phyloP scores from a whole-genome alignment of 345 rosid genomes.

The Toxicodendron radicans region DNA sequence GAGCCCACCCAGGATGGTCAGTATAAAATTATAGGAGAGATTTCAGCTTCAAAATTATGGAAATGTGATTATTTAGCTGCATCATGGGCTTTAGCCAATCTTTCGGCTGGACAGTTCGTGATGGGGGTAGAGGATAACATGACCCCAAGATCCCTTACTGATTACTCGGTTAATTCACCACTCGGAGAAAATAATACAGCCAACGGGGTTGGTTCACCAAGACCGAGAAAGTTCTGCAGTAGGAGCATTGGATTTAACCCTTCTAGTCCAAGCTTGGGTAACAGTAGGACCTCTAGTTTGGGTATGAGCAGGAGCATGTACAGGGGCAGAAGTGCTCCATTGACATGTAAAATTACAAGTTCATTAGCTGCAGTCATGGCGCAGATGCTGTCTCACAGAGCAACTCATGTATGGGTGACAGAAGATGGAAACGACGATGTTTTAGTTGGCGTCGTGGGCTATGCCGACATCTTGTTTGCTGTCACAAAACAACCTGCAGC shows the following conservation, averaged over 20 bases:
- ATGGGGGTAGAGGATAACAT: constrained; percentile 90
- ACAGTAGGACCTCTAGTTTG: constrained; percentile 40
- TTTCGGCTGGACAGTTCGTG: constrained; percentile 90
- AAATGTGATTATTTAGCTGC: constrained; percentile 90
- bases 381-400: constrained; percentile 95
- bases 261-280: constrained; percentile 15
- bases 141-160: constrained; percentile 58
- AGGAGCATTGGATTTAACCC: constrained; percentile 87
- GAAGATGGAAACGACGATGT: constrained; percentile 75
- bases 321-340: constrained; percentile 88
- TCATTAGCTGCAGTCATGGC: constrained; percentile 98
- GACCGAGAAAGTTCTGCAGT: constrained; percentile 78
- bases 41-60: constrained; percentile 91
- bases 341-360: constrained; percentile 79
- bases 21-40: constrained; percentile 80
- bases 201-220: constrained; percentile 39
- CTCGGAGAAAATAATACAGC: constrained; percentile 30
- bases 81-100: constrained; percentile 93
- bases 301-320: constrained; percentile 80
- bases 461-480: constrained; percentile 77
- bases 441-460: constrained; percentile 83
- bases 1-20: constrained; percentile 61
- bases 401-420: constrained; percentile 94
- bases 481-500: constrained; percentile 69
- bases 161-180: constrained; percentile 46